Evolutionary conservation across 2,329 filamentous ascomycete genomes (phyloP).

Genomic region (Talaromyces sp.): DNA sequence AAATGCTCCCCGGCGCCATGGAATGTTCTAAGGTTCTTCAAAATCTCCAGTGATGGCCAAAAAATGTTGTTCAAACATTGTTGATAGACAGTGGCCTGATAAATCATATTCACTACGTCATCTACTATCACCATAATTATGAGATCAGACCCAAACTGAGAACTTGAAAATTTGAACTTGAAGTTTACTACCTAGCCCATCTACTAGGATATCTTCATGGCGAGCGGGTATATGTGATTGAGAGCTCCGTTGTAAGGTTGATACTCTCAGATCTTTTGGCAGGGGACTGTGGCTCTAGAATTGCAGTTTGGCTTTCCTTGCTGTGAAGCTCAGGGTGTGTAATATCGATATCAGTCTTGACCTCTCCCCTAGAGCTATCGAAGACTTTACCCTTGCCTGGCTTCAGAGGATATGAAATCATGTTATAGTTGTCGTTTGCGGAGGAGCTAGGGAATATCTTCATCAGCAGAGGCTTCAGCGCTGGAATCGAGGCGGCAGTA

Average conservation of each 20-base stretch:
- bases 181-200: too few species aligned
- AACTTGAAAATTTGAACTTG: too few species aligned
- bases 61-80: too few species aligned
- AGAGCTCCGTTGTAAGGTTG: conserved; percentile 18
- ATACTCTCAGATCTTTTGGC: conserved; percentile 11
- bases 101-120: too few species aligned
- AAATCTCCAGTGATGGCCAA: too few species aligned
- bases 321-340: conserved; percentile 7
- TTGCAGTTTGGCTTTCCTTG: conserved; percentile 12
- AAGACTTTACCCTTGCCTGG: conserved; percentile 6
- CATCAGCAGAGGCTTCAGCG: conserved; percentile 31
- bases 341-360: conserved; percentile 10
- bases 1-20: too few species aligned
- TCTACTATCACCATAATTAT: too few species aligned
- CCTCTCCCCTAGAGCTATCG: conserved; percentile 16
- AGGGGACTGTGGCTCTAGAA: conserved; percentile 5
- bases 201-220: neutral
- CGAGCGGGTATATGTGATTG: conserved; percentile 11
- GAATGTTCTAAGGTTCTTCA: too few species aligned
- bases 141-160: too few species aligned
- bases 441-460: conserved; percentile 14
- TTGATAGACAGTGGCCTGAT: too few species aligned
- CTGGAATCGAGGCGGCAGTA: conserved; percentile 31
- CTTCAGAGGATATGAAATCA: conserved; percentile 13
- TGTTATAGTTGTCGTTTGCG: conserved; percentile 14